phyloP scores from a whole-genome alignment of 2,329 filamentous ascomycete species.

The Neofusicoccum umdonicola region DNA sequence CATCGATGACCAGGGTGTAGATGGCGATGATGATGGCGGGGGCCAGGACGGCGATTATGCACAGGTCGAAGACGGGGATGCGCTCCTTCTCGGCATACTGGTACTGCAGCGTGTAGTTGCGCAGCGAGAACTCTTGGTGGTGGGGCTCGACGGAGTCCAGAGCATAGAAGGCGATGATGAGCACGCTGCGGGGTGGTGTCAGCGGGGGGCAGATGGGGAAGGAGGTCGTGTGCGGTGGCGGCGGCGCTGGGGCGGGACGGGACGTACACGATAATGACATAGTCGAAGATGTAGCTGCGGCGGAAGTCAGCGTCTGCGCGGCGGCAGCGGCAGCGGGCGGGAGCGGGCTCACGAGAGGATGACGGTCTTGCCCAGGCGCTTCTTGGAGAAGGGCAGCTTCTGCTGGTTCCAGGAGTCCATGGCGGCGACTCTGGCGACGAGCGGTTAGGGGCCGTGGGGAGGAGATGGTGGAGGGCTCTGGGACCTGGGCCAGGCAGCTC shows the following conservation, averaged over 20 bases:
- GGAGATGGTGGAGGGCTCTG: not conserved
- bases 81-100: slow-evolving; percentile 57
- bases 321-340: not conserved
- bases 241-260: not conserved
- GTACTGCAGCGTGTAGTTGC: slow-evolving; percentile 58
- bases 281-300: slow-evolving; percentile 56
- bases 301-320: slow-evolving; percentile 23
- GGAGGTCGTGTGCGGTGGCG: slow-evolving; percentile 33
- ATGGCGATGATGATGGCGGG: slow-evolving; percentile 53
- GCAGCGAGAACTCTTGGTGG: slow-evolving; percentile 57
- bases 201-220: slow-evolving; percentile 22
- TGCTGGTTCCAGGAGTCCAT: slow-evolving; percentile 25
- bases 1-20: slow-evolving; percentile 59
- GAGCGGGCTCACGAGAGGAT: slow-evolving; percentile 50
- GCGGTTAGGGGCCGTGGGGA: not conserved
- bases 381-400: slow-evolving; percentile 55
- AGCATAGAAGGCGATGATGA: slow-evolving; percentile 52
- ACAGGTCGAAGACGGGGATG: slow-evolving; percentile 50
- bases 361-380: slow-evolving; percentile 49
- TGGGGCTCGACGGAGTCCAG: slow-evolving; percentile 55
- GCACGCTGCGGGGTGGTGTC: slow-evolving; percentile 38
- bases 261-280: slow-evolving; percentile 57
- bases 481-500: not conserved
- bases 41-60: slow-evolving; percentile 49
- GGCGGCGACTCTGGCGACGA: not conserved